Evolutionary conservation across 176 grass and related monocot genomes (phyloP).

Genomic region (Musa itinerans): DNA sequence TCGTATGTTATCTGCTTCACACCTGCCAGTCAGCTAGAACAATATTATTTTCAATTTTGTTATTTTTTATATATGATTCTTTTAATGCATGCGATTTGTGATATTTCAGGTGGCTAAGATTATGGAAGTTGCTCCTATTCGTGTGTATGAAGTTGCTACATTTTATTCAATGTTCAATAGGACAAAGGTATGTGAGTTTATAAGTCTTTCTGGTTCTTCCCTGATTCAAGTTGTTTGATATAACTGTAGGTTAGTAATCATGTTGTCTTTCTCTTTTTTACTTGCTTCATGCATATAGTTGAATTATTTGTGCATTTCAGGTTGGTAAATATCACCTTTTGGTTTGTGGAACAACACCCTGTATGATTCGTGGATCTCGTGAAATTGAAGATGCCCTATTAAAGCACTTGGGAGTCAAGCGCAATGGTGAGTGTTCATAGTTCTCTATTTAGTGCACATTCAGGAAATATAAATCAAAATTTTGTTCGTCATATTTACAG

Average conservation of each 20-base stretch:
- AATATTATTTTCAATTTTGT: not conserved
- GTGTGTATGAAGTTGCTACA: conserved; percentile 99
- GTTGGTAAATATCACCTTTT: conserved; percentile 96
- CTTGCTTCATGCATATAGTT: not conserved
- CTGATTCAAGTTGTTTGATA: not conserved
- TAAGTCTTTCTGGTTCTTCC: not conserved
- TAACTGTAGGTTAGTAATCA: not conserved
- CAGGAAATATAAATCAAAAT: not conserved
- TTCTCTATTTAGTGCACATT: not conserved
- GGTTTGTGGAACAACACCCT: conserved; percentile 98
- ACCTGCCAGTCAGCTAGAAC: not conserved
- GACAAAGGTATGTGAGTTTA: conserved; percentile 49
- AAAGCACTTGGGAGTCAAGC: conserved; percentile 90
- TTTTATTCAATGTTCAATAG: conserved; percentile 98
- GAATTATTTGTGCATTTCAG: conserved; percentile 24
- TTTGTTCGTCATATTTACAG: conserved; percentile 27
- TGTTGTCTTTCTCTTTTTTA: not conserved
- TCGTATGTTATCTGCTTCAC: not conserved
- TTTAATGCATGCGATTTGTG: not conserved
- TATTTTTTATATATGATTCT: not conserved
- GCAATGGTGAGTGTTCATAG: conserved; percentile 51
- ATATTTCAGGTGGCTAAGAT: conserved; percentile 75
- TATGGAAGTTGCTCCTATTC: conserved; percentile 75
- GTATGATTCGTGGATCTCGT: conserved; percentile 93
- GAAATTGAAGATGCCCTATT: conserved; percentile 84